Evolutionary conservation across 2,329 filamentous ascomycete species (phyloP).

Genomic region (Pseudogymnoascus sp.): DNA sequence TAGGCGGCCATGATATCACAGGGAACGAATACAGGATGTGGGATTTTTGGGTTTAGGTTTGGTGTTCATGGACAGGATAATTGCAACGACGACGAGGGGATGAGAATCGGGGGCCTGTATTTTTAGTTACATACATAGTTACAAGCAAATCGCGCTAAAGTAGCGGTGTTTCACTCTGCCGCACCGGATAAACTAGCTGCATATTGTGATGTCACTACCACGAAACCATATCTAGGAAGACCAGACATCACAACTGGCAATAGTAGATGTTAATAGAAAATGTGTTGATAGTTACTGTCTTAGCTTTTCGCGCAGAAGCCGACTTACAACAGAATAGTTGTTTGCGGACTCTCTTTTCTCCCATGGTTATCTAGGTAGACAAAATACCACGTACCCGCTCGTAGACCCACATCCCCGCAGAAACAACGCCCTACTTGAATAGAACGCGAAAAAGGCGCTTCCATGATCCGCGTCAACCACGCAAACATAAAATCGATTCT

Average conservation of each 20-base stretch:
- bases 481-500: not conserved
- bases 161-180: not conserved
- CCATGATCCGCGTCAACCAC: not conserved
- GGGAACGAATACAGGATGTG: not conserved
- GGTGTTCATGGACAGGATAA: not conserved
- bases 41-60: not conserved
- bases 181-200: not conserved
- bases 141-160: not conserved
- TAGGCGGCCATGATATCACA: slow-evolving; percentile 11
- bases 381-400: not conserved
- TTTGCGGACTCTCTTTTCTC: not conserved
- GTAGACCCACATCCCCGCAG: not conserved
- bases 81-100: not conserved
- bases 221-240: not conserved
- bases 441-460: not conserved
- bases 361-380: not conserved
- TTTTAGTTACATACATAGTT: not conserved
- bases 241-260: not conserved
- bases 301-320: not conserved
- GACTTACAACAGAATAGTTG: not conserved
- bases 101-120: not conserved
- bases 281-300: not conserved
- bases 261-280: not conserved
- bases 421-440: not conserved
- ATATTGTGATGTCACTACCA: not conserved